phyloP scores from a whole-genome alignment of 2,329 filamentous ascomycete species.

The Ilyonectria mors-panacis region DNA sequence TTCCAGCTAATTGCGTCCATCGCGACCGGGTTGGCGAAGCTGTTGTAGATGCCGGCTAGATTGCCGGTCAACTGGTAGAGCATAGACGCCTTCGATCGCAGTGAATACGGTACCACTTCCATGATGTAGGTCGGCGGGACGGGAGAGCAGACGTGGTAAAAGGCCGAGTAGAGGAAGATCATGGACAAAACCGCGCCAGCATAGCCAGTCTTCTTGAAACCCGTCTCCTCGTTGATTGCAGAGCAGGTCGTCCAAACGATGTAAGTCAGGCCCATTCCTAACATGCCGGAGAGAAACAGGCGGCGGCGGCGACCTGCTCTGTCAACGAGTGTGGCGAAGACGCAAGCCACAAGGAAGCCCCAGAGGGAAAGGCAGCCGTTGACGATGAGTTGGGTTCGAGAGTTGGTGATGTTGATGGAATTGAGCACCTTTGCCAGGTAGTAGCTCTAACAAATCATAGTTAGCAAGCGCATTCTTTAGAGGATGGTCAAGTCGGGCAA shows the following conservation, averaged over 20 bases:
- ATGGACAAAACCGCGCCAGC: slow-evolving; percentile 62
- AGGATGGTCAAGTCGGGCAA: background rate
- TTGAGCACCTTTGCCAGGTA: slow-evolving; percentile 58
- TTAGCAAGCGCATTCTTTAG: background rate
- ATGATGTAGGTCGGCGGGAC: slow-evolving; percentile 61
- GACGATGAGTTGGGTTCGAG: slow-evolving; percentile 50
- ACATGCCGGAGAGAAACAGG: slow-evolving; percentile 55
- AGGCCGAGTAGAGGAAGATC: slow-evolving; percentile 45
- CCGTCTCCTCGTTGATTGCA: slow-evolving; percentile 51
- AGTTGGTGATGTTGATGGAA: slow-evolving; percentile 55
- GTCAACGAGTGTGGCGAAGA: slow-evolving; percentile 57
- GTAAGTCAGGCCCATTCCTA: slow-evolving; percentile 55
- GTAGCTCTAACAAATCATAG: slow-evolving; percentile 43
- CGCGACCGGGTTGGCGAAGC: slow-evolving; percentile 60
- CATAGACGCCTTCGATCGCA: slow-evolving; percentile 50
- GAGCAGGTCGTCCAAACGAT: slow-evolving; percentile 59
- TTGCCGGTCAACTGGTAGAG: slow-evolving; percentile 49
- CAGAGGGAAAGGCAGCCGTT: slow-evolving; percentile 52
- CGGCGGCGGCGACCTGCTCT: slow-evolving; percentile 57
- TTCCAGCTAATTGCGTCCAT: slow-evolving; percentile 59
- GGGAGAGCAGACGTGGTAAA: slow-evolving; percentile 55
- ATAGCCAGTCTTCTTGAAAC: slow-evolving; percentile 47
- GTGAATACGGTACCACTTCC: slow-evolving; percentile 58
- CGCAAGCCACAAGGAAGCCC: slow-evolving; percentile 54
- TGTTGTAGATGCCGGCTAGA: slow-evolving; percentile 54